Conservation (phyloP, 2,329 filamentous ascomycete species). For the Ophiocordyceps polyrhachis-furcata region DNA sequence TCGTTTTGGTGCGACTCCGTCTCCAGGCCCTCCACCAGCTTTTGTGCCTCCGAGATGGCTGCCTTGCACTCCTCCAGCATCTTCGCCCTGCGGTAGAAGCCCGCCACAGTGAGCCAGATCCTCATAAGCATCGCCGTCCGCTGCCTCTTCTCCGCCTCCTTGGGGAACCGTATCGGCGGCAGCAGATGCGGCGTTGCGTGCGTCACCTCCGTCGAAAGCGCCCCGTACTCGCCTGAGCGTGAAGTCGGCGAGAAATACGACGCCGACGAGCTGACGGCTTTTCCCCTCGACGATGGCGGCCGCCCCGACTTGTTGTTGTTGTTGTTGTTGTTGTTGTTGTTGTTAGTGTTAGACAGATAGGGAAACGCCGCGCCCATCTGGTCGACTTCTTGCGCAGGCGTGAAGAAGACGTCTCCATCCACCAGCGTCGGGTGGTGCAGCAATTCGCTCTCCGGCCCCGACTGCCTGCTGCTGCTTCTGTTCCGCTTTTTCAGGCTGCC, state of each 20-base stretch:
- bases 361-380: constrained; percentile 18
- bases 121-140: constrained; percentile 43
- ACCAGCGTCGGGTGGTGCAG: constrained; percentile 21
- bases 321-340: too few species aligned
- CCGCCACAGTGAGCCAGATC: constrained; percentile 81
- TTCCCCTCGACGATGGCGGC: constrained; percentile 19
- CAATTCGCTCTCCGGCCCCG: constrained; percentile 22
- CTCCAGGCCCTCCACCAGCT: constrained; percentile 56
- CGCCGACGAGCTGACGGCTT: constrained; percentile 22
- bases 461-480: constrained; percentile 25
- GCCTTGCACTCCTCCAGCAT: constrained; percentile 65
- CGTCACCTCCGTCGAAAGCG: constrained; percentile 19
- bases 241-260: constrained; percentile 24
- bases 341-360: constrained; percentile 17
- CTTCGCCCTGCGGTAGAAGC: constrained; percentile 66
- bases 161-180: constrained; percentile 34
- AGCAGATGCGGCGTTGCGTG: constrained; percentile 27
- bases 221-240: constrained; percentile 20
- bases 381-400: constrained; percentile 23
- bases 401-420: constrained; percentile 33
- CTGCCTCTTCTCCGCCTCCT: constrained; percentile 30
- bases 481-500: constrained; percentile 35
- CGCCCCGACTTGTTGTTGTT: constrained; percentile 20
- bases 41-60: constrained; percentile 64
- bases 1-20: constrained; percentile 42